Evolutionary conservation across 805 yeast species (phyloP).

Genomic region (Clavispora carvajalis): DNA sequence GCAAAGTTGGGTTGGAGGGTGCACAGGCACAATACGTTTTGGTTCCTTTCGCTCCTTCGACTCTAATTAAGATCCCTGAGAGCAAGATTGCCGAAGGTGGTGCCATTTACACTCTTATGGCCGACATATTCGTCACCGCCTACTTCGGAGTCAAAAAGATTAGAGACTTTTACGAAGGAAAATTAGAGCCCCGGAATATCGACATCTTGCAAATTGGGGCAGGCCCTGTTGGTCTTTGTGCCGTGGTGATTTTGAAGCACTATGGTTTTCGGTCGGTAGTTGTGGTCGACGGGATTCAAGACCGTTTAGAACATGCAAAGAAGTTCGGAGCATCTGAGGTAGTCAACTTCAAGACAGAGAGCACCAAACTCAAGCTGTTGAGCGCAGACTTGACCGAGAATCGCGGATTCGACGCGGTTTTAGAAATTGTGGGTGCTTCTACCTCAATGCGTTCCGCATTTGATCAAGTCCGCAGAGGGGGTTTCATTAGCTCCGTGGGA

Average conservation of each 20-base stretch:
- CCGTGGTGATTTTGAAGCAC: conserved; percentile 39
- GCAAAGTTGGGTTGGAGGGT: conserved; percentile 52
- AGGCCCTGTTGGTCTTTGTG: conserved; percentile 59
- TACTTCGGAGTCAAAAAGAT: conserved; percentile 53
- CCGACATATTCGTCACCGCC: conserved; percentile 63
- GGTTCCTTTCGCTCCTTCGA: conserved; percentile 52
- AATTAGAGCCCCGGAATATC: conserved; percentile 19
- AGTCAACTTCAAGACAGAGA: conserved; percentile 38
- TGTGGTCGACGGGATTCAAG: conserved; percentile 46
- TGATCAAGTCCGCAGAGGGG: conserved; percentile 51
- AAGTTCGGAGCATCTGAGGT: conserved; percentile 46
- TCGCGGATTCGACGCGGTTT: conserved; percentile 54
- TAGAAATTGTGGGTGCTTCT: conserved; percentile 56
- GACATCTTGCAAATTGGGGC: conserved; percentile 51
- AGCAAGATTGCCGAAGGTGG: conserved; percentile 29
- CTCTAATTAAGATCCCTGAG: conserved; percentile 41
- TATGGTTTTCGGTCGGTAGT: conserved; percentile 41
- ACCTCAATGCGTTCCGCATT: conserved; percentile 48
- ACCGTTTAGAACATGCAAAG: conserved; percentile 40
- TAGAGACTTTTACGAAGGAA: conserved; percentile 20
- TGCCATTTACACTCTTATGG: conserved; percentile 49
- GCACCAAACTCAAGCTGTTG: conserved; percentile 18
- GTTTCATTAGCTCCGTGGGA: conserved; percentile 54
- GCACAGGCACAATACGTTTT: conserved; percentile 60
- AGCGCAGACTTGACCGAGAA: conserved; percentile 35